A percentile compares a stretch with the other conserved stretches of the same genome.
These are phyloP conservation scores for Metschnikowia sp. DNA, from an alignment of 805 yeast genomes.

Conservation along the genomic window DNA sequence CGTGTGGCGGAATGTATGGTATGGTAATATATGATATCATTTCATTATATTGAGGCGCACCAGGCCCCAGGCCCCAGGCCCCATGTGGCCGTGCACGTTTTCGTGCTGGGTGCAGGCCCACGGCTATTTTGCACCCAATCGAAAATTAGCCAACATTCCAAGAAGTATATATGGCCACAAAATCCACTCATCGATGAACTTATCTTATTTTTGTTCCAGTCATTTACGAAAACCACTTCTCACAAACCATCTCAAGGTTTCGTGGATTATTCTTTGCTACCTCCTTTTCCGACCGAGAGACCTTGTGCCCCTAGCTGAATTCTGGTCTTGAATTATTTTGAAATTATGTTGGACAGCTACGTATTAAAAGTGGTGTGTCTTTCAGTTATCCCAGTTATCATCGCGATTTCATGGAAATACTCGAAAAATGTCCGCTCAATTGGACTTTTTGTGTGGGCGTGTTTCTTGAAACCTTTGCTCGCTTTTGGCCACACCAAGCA, in stretches of 20 bases:
- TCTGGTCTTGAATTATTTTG: background rate
- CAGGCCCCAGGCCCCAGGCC: too few relatives aligned
- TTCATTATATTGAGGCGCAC: too few relatives aligned
- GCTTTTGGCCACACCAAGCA: conserved; percentile 25
- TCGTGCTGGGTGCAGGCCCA: too few relatives aligned
- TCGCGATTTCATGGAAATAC: background rate
- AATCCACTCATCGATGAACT: too few relatives aligned
- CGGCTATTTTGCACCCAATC: too few relatives aligned
- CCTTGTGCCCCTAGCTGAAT: background rate
- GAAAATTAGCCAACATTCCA: too few relatives aligned
- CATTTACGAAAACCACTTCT: background rate
- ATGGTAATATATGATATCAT: too few relatives aligned
- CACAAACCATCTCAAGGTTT: background rate
- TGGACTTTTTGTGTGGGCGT: conserved; percentile 40
- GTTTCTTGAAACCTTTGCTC: conserved; percentile 59
- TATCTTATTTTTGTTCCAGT: too few relatives aligned
- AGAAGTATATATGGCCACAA: too few relatives aligned
- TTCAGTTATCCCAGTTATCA: conserved; percentile 1
- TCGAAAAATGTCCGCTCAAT: conserved; percentile 22
- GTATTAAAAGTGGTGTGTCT: conserved; percentile 1
- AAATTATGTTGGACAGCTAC: background rate
- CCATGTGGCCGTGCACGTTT: too few relatives aligned
- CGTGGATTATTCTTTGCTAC: background rate
- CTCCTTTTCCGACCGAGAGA: background rate
- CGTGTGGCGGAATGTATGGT: too few relatives aligned